Base-by-base conservation (phyloP, 2,329 filamentous ascomycete genomes). In the Xylaria multiplex region DNA sequence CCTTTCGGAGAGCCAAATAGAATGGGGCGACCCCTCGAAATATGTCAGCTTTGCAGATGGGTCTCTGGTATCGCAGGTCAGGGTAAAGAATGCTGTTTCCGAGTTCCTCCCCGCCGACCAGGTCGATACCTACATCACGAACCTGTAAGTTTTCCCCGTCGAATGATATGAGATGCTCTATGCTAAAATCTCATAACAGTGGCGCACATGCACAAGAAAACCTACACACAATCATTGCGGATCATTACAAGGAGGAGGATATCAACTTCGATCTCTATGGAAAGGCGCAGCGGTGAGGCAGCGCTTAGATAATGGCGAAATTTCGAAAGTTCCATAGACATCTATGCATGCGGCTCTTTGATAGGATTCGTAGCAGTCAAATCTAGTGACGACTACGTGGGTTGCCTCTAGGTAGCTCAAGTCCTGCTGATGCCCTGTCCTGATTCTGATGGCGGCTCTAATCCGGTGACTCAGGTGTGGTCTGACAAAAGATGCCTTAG, bases 71-170 rank as follows among this genome's bases (percentile, higher is more conserved):
- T 89, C 93, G 52, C 88, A 90, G 68, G 86, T 96, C 55, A 90
- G 93, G 72, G 87, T 97, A 9, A 88, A 90, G 70, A 94, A 91
- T 74, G 92, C 92, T 11, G 80, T 93, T 22, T 93, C 91, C 59
- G 94, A 97, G 77, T 93, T 94, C 75, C 88, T 97, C 16, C 88
- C 91, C 8, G 87, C 91, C 0, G 91, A 93, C 71, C 80, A 91
- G 65, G 86, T 96, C 43, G 90, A 93, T 78, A 86, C 92, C 37
- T 96, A 96, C 77, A 93, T 97, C 71, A 96, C 93, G 19, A 97
- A 97, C 72, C 79, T 93, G 87, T 91, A 81, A 84, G 88, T 84
- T 16, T n/a, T 27, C 16, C 32, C 43, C 46, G 6, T 19, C 19
- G 32, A 2, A 48, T 30, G 24, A 24, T 2, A 22, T 30, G 8